Conservation (phyloP, 73 alveolate species). For the Paramecium bursaria region DNA sequence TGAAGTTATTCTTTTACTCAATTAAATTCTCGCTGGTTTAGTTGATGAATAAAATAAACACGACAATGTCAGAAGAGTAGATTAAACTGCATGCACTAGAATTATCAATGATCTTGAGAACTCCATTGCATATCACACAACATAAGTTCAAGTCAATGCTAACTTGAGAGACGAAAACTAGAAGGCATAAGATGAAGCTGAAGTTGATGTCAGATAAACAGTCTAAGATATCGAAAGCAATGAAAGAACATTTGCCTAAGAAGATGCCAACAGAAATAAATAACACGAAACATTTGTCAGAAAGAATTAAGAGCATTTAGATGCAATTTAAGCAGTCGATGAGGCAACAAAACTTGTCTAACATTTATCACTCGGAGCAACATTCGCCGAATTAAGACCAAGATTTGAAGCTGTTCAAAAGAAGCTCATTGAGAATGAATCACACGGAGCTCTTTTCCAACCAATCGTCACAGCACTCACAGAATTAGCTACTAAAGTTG, state of each 20-base stretch:
- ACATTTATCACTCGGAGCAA: constrained; percentile 60
- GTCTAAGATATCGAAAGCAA: constrained; percentile 49
- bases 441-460: constrained; percentile 56
- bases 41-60: constrained; percentile 51
- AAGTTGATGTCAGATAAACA: constrained; percentile 43
- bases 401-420: constrained; percentile 44
- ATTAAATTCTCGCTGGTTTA: constrained; percentile 52
- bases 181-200: constrained; percentile 62
- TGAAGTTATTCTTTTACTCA: constrained; percentile 5
- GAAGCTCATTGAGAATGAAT: constrained; percentile 56
- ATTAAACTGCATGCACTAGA: constrained; percentile 56
- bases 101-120: constrained; percentile 34
- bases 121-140: constrained; percentile 36
- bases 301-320: constrained; percentile 57
- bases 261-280: constrained; percentile 60
- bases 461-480: constrained; percentile 60
- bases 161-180: constrained; percentile 39
- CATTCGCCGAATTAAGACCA: constrained; percentile 54
- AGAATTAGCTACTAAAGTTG: constrained; percentile 58
- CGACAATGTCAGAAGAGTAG: constrained; percentile 55
- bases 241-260: constrained; percentile 38
- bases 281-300: constrained; percentile 53
- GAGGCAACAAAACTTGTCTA: constrained; percentile 53
- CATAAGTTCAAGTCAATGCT: constrained; percentile 52
- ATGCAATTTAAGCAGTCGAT: constrained; percentile 61